phyloP scores from a whole-genome alignment of 345 rosid genomes.

The Lagerstroemia speciosa region DNA sequence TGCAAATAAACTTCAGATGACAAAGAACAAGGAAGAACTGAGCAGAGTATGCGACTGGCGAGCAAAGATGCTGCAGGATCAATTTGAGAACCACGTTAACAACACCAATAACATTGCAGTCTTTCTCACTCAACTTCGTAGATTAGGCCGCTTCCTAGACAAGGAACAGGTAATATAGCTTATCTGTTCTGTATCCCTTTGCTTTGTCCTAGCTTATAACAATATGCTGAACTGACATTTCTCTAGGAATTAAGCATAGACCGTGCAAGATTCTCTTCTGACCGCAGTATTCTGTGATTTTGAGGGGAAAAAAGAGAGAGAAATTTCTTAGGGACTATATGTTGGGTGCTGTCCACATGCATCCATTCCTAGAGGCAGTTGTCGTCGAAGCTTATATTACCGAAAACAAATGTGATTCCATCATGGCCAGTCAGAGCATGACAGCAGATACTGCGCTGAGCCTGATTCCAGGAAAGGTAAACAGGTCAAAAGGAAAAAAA shows the following conservation, averaged over 20 bases:
- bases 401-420: neutral
- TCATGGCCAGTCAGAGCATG: neutral
- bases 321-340: neutral
- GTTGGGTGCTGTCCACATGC: neutral
- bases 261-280: neutral
- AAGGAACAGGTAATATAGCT: neutral
- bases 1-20: neutral
- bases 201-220: neutral
- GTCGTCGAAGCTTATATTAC: neutral
- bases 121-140: neutral
- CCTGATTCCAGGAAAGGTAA: neutral
- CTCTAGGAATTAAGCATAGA: neutral
- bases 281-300: neutral
- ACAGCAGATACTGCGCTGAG: neutral
- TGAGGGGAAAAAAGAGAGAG: neutral
- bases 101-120: neutral
- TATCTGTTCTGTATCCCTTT: neutral
- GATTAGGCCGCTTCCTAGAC: neutral
- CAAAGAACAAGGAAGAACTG: slow-evolving; percentile 2
- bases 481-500: neutral
- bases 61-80: slow-evolving; percentile 4
- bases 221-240: neutral
- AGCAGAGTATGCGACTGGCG: neutral
- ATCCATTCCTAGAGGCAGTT: slow-evolving; percentile 1
- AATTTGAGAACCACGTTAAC: neutral